Evolutionary conservation across 345 rosid genomes (phyloP), one percentile per base, ranked within the genome.

Genomic region (Euclidium syriacum): DNA sequence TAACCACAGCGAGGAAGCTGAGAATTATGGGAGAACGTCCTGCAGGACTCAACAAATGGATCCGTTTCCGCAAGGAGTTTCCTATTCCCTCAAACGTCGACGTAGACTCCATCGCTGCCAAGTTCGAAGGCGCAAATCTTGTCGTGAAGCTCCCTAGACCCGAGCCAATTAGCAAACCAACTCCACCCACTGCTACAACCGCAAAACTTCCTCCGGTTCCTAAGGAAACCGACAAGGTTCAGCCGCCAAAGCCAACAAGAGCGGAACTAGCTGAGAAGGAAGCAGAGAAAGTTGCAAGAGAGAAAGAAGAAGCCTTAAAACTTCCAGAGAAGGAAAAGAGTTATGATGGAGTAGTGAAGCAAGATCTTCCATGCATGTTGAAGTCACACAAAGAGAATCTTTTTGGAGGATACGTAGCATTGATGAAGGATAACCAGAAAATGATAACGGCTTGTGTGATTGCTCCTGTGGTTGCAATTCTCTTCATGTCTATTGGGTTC

Each of bases 1-100:
- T 70, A 58, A 73, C 81, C 32, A 30, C 76, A 44, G 50, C 75
- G 3, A 26, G 62, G 30, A 68, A 64, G 48, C 33, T 78, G 3
- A 67, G 77, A 58, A 70, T 77, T 5, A 48, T 24, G 39, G 79
- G 79, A 36, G 75, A 78, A 35, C 57, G 75, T 43, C 73, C 26
- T 17, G 46, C 52, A 44, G 76, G 75, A 16, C 53, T 46, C 40
- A 66, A 66, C 55, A 78, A 65, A 64, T 63, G 68, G 62, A 41
- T 58, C 12, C 76, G 72, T 18, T 72, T 78, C 42, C 48, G 19
- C 23, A 67, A 71, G 33, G 77, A 78, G 69, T 57, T 74, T 50
- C 69, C 68, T 15, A 43, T 78, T 54, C 62, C 40, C 0, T 19
- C 58, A 19, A 48, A 71, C 22, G 15, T 30, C 7, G 72, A 71